Evolutionary conservation across 352 stramenopile species (phyloP).

Genomic region (Pythium rhizo-oryzae): DNA sequence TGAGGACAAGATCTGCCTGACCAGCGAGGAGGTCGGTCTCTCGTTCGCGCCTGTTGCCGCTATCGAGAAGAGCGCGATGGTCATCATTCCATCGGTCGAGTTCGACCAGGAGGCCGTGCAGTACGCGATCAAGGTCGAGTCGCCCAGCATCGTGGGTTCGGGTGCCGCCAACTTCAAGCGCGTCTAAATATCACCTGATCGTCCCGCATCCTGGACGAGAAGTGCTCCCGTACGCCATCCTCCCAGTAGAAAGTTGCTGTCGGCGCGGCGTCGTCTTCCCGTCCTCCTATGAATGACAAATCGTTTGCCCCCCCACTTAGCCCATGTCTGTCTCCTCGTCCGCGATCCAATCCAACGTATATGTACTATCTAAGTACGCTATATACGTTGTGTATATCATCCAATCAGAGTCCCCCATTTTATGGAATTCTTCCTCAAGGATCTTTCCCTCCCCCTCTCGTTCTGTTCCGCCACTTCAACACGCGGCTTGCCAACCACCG

Average conservation of each 20-base stretch:
- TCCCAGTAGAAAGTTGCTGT: background rate
- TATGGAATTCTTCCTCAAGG: constrained; percentile 17
- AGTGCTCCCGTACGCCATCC: background rate
- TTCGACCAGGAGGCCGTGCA: constrained; percentile 66
- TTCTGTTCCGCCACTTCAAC: constrained; percentile 31
- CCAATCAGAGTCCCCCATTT: constrained; percentile 17
- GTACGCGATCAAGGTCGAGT: constrained; percentile 74
- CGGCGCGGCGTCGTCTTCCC: background rate
- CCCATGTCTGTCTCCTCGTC: background rate
- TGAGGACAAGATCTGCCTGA: constrained; percentile 85
- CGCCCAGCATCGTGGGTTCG: constrained; percentile 79
- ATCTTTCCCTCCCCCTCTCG: constrained; percentile 15
- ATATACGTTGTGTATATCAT: constrained; percentile 9
- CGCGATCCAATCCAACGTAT: too few species aligned
- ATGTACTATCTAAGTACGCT: constrained; percentile 10
- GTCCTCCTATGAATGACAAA: background rate
- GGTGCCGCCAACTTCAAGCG: constrained; percentile 82
- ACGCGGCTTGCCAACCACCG: background rate
- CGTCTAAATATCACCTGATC: constrained; percentile 47
- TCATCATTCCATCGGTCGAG: constrained; percentile 79
- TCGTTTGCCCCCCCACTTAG: background rate
- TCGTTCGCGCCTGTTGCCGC: constrained; percentile 77
- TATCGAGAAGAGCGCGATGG: constrained; percentile 70
- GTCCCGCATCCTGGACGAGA: constrained; percentile 1
- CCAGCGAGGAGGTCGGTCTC: constrained; percentile 61